A percentile compares a stretch with the other conserved stretches of the same genome.
phyloP scores from a whole-genome alignment of 2,329 filamentous ascomycete genomes.

The Aspergillus jensenii region DNA sequence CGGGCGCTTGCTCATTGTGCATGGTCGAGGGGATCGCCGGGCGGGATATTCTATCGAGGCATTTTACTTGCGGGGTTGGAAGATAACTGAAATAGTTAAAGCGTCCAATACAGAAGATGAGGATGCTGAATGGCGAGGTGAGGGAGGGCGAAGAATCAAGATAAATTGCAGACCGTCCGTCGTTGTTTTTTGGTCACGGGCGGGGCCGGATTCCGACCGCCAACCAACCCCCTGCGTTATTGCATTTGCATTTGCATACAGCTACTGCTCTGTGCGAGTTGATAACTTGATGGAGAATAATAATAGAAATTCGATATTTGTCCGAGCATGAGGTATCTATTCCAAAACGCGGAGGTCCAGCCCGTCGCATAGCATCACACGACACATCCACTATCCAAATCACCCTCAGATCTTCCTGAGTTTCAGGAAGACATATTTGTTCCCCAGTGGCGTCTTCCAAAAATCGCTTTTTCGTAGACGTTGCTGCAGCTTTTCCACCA shows the following conservation, averaged over 20 bases:
- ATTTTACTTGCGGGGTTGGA: background rate
- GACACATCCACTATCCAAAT: background rate
- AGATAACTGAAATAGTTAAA: background rate
- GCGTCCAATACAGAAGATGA: background rate
- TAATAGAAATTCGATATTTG: background rate
- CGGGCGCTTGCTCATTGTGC: slow-evolving; percentile 40
- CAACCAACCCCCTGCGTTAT: background rate
- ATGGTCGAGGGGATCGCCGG: slow-evolving; percentile 18
- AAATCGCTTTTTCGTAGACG: slow-evolving; percentile 1
- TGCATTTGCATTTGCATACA: background rate
- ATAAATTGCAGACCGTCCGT: background rate
- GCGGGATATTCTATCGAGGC: background rate
- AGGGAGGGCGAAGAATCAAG: background rate
- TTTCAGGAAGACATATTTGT: slow-evolving; percentile 9
- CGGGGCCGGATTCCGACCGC: slow-evolving; percentile 9
- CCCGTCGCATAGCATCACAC: background rate
- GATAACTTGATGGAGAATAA: background rate
- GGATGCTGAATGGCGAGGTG: background rate
- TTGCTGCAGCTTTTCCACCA: slow-evolving; percentile 2
- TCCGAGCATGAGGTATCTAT: background rate
- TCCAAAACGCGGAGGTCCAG: background rate
- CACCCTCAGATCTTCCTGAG: slow-evolving; percentile 1
- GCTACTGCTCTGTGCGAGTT: background rate
- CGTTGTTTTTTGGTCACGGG: slow-evolving; percentile 4
- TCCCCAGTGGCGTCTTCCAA: slow-evolving; percentile 6